Evolutionary conservation across 129 eudicot genomes (phyloP).

Genomic region (Oenanthe sinensis): DNA sequence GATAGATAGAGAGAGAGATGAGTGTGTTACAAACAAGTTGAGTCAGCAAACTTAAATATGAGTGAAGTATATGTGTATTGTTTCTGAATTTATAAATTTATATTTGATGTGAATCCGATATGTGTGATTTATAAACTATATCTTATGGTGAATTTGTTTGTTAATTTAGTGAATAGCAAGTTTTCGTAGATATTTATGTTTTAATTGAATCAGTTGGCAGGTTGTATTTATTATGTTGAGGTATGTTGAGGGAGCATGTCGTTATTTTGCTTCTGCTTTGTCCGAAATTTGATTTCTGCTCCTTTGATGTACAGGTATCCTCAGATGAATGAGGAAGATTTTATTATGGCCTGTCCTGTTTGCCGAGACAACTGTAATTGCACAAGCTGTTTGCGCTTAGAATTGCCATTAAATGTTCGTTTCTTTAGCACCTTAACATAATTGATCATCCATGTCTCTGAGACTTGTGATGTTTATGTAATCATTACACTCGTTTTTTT

Average conservation of each 20-base stretch:
- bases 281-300: not conserved
- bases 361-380: constrained; percentile 5
- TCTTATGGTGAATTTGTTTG: not conserved
- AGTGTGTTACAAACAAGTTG: too few species aligned
- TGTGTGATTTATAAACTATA: not conserved
- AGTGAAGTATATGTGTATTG: not conserved
- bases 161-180: not conserved
- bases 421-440: not conserved
- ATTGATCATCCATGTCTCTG: not conserved
- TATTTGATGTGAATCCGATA: not conserved
- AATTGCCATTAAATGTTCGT: not conserved
- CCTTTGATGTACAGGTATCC: not conserved
- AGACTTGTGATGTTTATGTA: not conserved
- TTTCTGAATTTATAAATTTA: not conserved
- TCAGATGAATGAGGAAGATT: not conserved
- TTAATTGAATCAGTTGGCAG: not conserved
- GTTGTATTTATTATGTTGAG: not conserved
- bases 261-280: not conserved
- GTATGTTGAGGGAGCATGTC: not conserved
- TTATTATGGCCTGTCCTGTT: not conserved
- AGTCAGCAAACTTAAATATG: not conserved
- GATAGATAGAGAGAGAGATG: too few species aligned
- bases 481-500: not conserved
- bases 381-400: constrained; percentile 1
- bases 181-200: not conserved